Evolutionary conservation across 192 early-diverging fungal species (phyloP).

Genomic region (Backusella parvicylindrica): DNA sequence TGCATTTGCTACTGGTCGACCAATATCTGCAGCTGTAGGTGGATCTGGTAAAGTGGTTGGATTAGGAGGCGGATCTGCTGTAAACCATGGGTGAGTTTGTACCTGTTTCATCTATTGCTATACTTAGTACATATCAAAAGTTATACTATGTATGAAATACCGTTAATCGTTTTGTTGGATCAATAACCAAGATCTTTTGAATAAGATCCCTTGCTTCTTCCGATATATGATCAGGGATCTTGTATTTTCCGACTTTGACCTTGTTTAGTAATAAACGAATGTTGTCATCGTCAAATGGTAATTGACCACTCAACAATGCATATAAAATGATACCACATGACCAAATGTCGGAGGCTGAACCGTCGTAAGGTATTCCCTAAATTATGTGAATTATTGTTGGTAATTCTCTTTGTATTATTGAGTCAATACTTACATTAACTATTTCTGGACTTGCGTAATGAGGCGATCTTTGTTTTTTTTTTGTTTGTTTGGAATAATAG

Average conservation of each 20-base stretch:
- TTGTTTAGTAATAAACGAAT: constrained; percentile 59
- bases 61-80: constrained; percentile 10
- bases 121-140: background rate
- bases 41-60: constrained; percentile 20
- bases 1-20: constrained; percentile 5
- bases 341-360: constrained; percentile 68
- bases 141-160: constrained; percentile 17
- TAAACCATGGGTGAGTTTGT: constrained; percentile 61
- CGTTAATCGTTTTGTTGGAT: constrained; percentile 41
- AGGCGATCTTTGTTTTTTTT: constrained; percentile 47
- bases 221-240: constrained; percentile 37
- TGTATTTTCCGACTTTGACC: constrained; percentile 37
- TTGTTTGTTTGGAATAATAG: background rate
- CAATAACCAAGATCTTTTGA: constrained; percentile 35
- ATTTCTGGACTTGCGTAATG: constrained; percentile 77
- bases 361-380: constrained; percentile 61
- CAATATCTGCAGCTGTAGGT: constrained; percentile 20
- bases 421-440: constrained; percentile 42
- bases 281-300: constrained; percentile 79
- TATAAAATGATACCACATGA: constrained; percentile 73
- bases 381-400: background rate
- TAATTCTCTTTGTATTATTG: background rate
- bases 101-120: constrained; percentile 48
- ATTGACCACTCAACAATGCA: constrained; percentile 64
- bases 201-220: constrained; percentile 36